Percentiles rank a stretch among this genome's conserved stretches.
Conservation (phyloP, 495 filamentous ascomycete species). For the Penicillium flavigenum region DNA sequence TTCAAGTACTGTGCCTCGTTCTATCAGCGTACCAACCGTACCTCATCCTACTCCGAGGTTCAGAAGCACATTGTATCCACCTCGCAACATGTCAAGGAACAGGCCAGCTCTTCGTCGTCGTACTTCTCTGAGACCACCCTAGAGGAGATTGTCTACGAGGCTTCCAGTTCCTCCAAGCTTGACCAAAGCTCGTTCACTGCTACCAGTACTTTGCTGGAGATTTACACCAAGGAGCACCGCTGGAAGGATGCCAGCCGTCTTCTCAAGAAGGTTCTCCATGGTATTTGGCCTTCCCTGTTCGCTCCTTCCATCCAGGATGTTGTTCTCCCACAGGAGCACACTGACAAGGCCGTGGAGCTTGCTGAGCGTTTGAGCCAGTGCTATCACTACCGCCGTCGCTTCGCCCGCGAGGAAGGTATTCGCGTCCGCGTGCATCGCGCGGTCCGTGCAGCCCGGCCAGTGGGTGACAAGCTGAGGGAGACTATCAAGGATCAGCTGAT, state of each 20-base stretch:
- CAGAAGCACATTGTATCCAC: conserved; percentile 30
- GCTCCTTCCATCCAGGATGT: conserved; percentile 36
- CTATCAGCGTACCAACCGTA: conserved; percentile 32
- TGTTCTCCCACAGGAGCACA: conserved; percentile 27
- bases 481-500: conserved; percentile 29
- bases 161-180: conserved; percentile 25
- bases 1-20: conserved; percentile 35
- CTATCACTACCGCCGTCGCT: conserved; percentile 38
- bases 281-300: conserved; percentile 37
- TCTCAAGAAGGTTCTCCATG: conserved; percentile 35
- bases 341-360: conserved; percentile 30
- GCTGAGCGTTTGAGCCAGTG: conserved; percentile 34
- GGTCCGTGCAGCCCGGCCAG: conserved; percentile 25
- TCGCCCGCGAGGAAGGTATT: conserved; percentile 37
- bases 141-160: conserved; percentile 37
- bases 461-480: conserved; percentile 34
- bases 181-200: conserved; percentile 34
- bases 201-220: conserved; percentile 28
- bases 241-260: conserved; percentile 41
- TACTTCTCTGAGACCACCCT: conserved; percentile 31
- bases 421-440: conserved; percentile 39
- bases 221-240: conserved; percentile 36
- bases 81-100: conserved; percentile 31
- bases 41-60: conserved; percentile 28
- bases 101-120: conserved; percentile 25